Base-by-base conservation (phyloP, 768 basidiomycete species). In the Podaxis sp. region DNA sequence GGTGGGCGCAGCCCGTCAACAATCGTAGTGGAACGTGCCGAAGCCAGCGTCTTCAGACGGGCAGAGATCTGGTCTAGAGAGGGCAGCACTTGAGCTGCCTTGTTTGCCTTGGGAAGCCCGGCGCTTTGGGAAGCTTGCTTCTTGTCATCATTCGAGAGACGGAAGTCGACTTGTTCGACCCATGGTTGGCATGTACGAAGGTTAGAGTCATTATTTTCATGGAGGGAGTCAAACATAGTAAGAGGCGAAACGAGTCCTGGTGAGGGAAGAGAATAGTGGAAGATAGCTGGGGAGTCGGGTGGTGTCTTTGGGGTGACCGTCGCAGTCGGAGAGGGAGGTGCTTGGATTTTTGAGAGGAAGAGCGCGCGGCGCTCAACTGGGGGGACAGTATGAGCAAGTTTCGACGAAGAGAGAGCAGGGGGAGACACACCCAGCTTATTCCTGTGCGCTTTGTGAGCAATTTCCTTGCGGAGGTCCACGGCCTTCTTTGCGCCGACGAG, bases 61-160 rank as follows among this genome's bases (percentile, higher is more conserved):
- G 89, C 86, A 36, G 86, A 84, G 63, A 92, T 91, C 69, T 92
- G 87, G 66, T 90, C 90, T 64, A 93, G 83, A 26, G 90, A 91
- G 22, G 90, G 90, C 40, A 87, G 70, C 48, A 59, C 60, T 41
- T 59, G 49, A 28, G 52, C 58, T 58, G 60, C 59, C 56, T 69
- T 60, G 71, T 66, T 64, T 73, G 41, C 59, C 65, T 62, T 59
- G 37, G 63, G 62, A 44, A 55, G 59, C 65, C 57, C 52, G 40
- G 52, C 36, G 36, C 61, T 61, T 54, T 56, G 60, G 63, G 33
- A 50, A 10, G 52, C 62, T 68, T 57, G 67, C 63, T 65, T 58
- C 58, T 58, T 67, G 69, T 72, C 58, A 38, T 71, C 72, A 57
- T 65, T 72, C 54, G 74, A 77, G 17, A 79, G 68, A 55, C 82